phyloP scores from a whole-genome alignment of 192 early-diverging fungal species.

The Backusella liffmaniae region DNA sequence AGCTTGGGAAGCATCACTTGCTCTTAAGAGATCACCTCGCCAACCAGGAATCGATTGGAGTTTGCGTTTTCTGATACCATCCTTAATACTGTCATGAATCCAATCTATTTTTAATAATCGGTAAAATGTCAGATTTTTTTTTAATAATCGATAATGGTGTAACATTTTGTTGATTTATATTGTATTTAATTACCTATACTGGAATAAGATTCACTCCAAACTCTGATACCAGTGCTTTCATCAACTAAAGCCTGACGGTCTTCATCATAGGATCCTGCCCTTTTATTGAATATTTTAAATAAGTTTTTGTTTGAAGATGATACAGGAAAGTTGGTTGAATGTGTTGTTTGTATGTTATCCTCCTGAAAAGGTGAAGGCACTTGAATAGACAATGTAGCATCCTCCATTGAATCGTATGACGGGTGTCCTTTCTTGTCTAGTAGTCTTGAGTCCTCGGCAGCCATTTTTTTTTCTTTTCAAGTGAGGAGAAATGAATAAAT shows the following conservation, averaged over 20 bases:
- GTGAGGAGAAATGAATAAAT: neutral
- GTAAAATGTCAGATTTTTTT: constrained; percentile 2
- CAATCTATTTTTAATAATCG: constrained; percentile 58
- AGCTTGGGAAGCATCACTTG: constrained; percentile 77
- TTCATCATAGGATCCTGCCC: constrained; percentile 46
- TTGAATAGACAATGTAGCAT: neutral
- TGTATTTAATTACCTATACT: constrained; percentile 45
- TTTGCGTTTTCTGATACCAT: constrained; percentile 65
- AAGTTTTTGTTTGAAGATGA: neutral
- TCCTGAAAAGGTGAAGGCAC: neutral
- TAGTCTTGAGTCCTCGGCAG: constrained; percentile 8
- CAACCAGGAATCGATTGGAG: constrained; percentile 52
- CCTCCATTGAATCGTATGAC: neutral
- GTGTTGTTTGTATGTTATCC: neutral
- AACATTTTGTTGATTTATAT: neutral
- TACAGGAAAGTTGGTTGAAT: neutral
- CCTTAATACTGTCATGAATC: constrained; percentile 87
- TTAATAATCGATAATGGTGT: neutral
- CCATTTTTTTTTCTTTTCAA: neutral
- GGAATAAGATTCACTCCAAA: constrained; percentile 60
- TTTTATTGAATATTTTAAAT: constrained; percentile 19
- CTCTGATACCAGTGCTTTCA: constrained; percentile 54
- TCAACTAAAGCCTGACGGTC: constrained; percentile 46
- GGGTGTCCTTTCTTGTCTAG: neutral
- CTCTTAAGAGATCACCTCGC: constrained; percentile 55